Evolutionary conservation across 805 yeast genomes (phyloP).

Genomic region (Wickerhamomyces canadensis): DNA sequence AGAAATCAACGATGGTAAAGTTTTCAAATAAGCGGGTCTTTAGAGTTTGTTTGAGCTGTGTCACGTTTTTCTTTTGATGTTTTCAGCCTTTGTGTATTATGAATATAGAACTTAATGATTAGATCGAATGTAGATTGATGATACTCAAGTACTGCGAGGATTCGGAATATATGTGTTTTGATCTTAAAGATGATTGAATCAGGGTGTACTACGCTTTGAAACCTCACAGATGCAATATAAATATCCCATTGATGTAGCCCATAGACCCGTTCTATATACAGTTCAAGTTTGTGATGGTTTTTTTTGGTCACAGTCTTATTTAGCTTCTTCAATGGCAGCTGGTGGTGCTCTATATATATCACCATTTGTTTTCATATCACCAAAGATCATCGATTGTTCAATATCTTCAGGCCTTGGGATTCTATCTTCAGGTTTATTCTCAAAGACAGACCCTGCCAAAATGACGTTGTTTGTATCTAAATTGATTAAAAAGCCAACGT

Average conservation of each 20-base stretch:
- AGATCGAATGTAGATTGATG: too few relatives aligned
- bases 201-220: too few relatives aligned
- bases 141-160: too few relatives aligned
- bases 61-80: background rate
- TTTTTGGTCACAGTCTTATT: too few relatives aligned
- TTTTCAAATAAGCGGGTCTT: slow-evolving; percentile 61
- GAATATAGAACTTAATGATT: too few relatives aligned
- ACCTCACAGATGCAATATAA: too few relatives aligned
- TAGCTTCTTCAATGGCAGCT: background rate
- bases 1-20: slow-evolving; percentile 97
- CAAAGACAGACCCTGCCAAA: slow-evolving; percentile 65
- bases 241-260: too few relatives aligned
- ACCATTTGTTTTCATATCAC: slow-evolving; percentile 28
- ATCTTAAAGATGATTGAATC: too few relatives aligned
- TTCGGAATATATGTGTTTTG: too few relatives aligned
- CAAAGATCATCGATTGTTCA: slow-evolving; percentile 21
- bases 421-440: slow-evolving; percentile 40
- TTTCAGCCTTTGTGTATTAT: too few relatives aligned
- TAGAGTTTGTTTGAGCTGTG: background rate
- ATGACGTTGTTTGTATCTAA: slow-evolving; percentile 51
- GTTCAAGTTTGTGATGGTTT: too few relatives aligned
- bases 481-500: slow-evolving; percentile 56
- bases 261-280: too few relatives aligned
- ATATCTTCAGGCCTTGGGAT: slow-evolving; percentile 28
- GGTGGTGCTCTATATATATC: slow-evolving; percentile 29